Base-by-base conservation (phyloP, 1,139 yeast species). In the Candida sp. region DNA sequence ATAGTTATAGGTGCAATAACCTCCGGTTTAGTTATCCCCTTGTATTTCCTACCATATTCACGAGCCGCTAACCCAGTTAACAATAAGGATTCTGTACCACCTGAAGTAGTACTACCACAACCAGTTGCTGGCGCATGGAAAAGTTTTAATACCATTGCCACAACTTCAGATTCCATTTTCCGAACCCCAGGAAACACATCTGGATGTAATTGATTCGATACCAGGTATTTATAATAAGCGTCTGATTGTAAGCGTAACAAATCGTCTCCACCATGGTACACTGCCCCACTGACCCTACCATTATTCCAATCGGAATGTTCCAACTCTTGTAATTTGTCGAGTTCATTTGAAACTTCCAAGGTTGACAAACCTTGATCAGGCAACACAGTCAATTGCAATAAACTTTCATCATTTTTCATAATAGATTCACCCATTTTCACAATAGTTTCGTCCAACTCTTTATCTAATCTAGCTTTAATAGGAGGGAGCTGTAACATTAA, bases 121-220 rank as follows among this genome's bases (percentile, higher is more conserved):
- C 85, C 89, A 21, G 62, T 61, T 1, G 86, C 84, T 2, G 95
- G 95, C 0, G 70, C 78, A 63, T 91, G 77, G 68, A 86, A 93
- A 54, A 90, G 58, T 21, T 75, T 77, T 50, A 93, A 70, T 6
- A 87, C 95, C 98, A 93, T 93, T 1, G 95, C 73, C 3, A 93
- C 98, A 5, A 91, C 88, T 60, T 93, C 98, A 2, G 97, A 76
- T 58, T 93, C 99, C 97, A 93, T 91, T 62, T 91, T 90, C 36
- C 99, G 80, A 4, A 93, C 88, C 2, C 95, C 98, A 0, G 99
- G 99, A 60, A 93, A 93, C 6, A 90, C 95, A 64, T 93, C 98
- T 0, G 99, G 99, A 58, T 93, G 99, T 45, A 93, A 72, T 63
- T 93, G 99, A 64, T 93, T 93, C 4, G 97, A 90, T 22, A 91